Conservation (phyloP, 208 protist species). For the Phytomonas serpens region DNA sequence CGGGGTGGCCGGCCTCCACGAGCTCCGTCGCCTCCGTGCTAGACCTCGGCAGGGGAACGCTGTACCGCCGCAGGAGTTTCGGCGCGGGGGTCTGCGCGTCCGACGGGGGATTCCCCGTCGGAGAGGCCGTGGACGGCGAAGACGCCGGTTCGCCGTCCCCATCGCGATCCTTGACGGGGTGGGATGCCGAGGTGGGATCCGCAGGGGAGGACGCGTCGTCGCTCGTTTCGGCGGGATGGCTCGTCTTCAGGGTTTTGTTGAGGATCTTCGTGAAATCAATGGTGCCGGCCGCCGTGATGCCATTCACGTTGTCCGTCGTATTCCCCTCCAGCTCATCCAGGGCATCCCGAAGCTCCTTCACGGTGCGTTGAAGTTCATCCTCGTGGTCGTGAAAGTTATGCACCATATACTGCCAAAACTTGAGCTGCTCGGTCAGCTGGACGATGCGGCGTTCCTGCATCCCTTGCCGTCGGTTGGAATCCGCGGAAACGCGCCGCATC, state of each 20-base stretch:
- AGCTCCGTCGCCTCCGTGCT: constrained; percentile 56
- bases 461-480: constrained; percentile 77
- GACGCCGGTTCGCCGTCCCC: neutral
- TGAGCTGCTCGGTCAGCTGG: constrained; percentile 83
- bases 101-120: neutral
- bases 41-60: constrained; percentile 49
- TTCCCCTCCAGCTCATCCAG: constrained; percentile 80
- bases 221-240: neutral
- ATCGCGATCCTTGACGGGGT: constrained; percentile 3
- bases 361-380: constrained; percentile 72
- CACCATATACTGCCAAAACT: constrained; percentile 92
- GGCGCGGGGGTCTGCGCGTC: constrained; percentile 16
- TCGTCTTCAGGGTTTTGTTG: constrained; percentile 23
- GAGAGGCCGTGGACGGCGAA: neutral
- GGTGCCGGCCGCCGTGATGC: constrained; percentile 55
- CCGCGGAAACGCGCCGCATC: constrained; percentile 81
- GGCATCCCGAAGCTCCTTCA: constrained; percentile 50
- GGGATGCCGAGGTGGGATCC: neutral
- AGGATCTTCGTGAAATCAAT: constrained; percentile 68
- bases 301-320: constrained; percentile 31
- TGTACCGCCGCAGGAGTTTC: constrained; percentile 67
- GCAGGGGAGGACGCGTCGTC: neutral
- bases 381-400: constrained; percentile 91
- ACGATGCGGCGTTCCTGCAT: constrained; percentile 84
- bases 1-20: constrained; percentile 68